phyloP scores from a whole-genome alignment of 2,329 filamentous ascomycete species.

The Tolypocladium pustulatum region DNA sequence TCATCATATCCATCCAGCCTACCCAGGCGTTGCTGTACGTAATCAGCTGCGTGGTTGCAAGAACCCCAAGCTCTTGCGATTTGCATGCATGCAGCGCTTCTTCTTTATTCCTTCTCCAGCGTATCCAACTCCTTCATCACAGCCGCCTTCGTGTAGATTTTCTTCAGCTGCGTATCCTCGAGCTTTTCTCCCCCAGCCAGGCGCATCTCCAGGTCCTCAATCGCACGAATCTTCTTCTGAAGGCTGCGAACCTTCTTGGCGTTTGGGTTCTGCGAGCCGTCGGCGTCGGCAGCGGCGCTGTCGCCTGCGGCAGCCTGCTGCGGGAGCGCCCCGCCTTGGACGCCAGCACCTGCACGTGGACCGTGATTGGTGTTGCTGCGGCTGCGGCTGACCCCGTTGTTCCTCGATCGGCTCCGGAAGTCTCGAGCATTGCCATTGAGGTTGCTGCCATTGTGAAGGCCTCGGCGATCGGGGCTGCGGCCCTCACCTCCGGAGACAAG shows the following conservation, averaged over 20 bases:
- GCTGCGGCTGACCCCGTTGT: slow-evolving; percentile 40
- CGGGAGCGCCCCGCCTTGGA: slow-evolving; percentile 11
- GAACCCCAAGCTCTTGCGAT: no score
- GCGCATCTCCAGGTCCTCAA: slow-evolving; percentile 97
- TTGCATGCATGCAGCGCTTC: slow-evolving; percentile 4
- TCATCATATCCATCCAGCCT: background rate
- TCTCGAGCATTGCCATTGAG: slow-evolving; percentile 1
- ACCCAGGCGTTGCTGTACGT: background rate
- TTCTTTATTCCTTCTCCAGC: slow-evolving; percentile 26
- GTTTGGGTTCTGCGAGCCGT: slow-evolving; percentile 52
- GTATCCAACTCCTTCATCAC: slow-evolving; percentile 75
- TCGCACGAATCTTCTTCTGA: slow-evolving; percentile 94
- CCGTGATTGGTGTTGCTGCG: slow-evolving; percentile 39
- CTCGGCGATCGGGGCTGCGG: slow-evolving; percentile 58
- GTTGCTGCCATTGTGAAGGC: slow-evolving; percentile 19
- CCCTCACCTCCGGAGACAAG: slow-evolving; percentile 36
- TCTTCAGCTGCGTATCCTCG: slow-evolving; percentile 97
- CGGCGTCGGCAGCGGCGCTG: slow-evolving; percentile 20
- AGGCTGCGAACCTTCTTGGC: slow-evolving; percentile 93
- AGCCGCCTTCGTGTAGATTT: slow-evolving; percentile 79
- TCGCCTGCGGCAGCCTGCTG: slow-evolving; percentile 30
- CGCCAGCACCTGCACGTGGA: slow-evolving; percentile 15
- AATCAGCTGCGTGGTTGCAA: background rate
- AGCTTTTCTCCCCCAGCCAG: slow-evolving; percentile 90
- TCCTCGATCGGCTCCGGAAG: slow-evolving; percentile 9